These are phyloP conservation scores for Persicaria maculosa DNA, from an alignment of 148 eudicot genomes.

Conservation along the genomic window DNA sequence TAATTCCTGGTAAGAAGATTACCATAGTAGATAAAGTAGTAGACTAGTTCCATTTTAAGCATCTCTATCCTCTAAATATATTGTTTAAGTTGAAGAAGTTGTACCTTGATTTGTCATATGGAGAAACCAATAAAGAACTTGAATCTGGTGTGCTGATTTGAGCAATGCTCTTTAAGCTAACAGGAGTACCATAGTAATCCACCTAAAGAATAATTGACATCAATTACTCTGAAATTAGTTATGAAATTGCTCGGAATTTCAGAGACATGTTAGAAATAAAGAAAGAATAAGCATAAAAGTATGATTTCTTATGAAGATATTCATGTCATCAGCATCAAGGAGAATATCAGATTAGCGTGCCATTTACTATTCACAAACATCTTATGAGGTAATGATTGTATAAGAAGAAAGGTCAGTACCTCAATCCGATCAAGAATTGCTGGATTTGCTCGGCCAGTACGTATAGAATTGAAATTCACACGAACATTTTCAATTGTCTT, in stretches of 20 bases:
- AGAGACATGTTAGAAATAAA: not conserved
- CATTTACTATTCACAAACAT: not conserved
- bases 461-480: constrained; percentile 69
- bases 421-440: constrained; percentile 80
- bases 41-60: not conserved
- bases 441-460: constrained; percentile 83
- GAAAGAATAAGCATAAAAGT: not conserved
- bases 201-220: constrained; percentile 38
- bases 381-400: not conserved
- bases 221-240: not conserved
- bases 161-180: constrained; percentile 85
- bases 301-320: not conserved
- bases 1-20: not conserved
- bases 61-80: not conserved
- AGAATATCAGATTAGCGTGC: not conserved
- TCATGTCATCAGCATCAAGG: not conserved
- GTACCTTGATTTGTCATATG: constrained; percentile 97
- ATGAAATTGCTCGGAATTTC: not conserved
- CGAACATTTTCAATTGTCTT: constrained; percentile 73
- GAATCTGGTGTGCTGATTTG: constrained; percentile 90
- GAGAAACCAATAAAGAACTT: constrained; percentile 71
- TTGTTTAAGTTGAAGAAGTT: not conserved
- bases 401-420: constrained; percentile 28
- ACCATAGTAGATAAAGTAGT: not conserved
- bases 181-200: constrained; percentile 94